phyloP scores from a whole-genome alignment of 2,329 filamentous ascomycete species.

The Ophiostoma montium region DNA sequence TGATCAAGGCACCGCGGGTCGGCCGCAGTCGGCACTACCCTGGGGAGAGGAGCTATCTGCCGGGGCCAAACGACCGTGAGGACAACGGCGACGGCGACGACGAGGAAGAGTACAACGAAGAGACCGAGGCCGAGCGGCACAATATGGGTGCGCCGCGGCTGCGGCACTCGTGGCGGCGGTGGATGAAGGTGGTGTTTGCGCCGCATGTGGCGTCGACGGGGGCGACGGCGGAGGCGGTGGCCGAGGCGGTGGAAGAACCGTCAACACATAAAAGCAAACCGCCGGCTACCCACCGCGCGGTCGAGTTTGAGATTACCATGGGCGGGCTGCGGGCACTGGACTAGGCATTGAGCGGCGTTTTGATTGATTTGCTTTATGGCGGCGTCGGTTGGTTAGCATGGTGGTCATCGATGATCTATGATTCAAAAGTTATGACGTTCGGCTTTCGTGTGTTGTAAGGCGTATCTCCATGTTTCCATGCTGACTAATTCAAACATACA shows the following conservation, averaged over 20 bases:
- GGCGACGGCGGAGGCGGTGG: not conserved
- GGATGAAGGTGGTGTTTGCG: slow-evolving; percentile 83
- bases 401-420: not conserved
- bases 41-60: slow-evolving; percentile 20
- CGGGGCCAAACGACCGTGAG: slow-evolving; percentile 20
- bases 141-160: slow-evolving; percentile 18
- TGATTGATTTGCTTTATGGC: not conserved
- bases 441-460: not conserved
- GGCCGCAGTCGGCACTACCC: slow-evolving; percentile 21
- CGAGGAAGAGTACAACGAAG: slow-evolving; percentile 11
- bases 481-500: not conserved
- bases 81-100: slow-evolving; percentile 2
- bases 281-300: slow-evolving; percentile 25
- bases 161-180: slow-evolving; percentile 44
- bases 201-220: slow-evolving; percentile 50
- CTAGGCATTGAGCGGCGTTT: not conserved
- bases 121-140: slow-evolving; percentile 24
- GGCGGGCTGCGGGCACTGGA: slow-evolving; percentile 37
- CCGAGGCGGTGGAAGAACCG: not conserved
- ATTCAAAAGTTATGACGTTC: too few relatives aligned
- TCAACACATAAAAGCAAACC: not conserved
- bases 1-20: slow-evolving; percentile 52
- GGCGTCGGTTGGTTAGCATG: too few relatives aligned
- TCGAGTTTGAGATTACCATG: slow-evolving; percentile 63
- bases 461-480: not conserved